Evolutionary conservation across 1,139 yeast genomes (phyloP), one percentile per base, ranked within the genome.

Genomic region (Yamadazyma atlantica): DNA sequence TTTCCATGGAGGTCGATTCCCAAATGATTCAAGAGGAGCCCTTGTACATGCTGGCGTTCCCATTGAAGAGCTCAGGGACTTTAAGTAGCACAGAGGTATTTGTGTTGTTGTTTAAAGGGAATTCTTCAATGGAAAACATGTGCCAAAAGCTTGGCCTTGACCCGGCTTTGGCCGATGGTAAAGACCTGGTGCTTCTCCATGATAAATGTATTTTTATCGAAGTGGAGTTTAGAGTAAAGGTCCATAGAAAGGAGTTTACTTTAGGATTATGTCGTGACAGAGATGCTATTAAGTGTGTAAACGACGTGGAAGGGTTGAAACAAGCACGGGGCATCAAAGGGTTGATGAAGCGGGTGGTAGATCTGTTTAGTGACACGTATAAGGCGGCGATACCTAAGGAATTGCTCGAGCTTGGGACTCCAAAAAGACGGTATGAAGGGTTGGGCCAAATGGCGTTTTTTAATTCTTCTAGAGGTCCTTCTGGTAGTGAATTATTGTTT

Each of bases 401-500:
- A 16, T 5, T 28, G 4, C n/a, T 16, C 15, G 5, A 10, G 5
- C 7, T 13, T 28, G 7, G 30, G 10, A 16, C 9, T 8, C 9
- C 8, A 4, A 28, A 15, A 12, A 28, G 21, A 16, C 15, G 12
- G 16, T 28, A 28, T 28, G 30, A 28, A 28, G 30, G 21, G 12
- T 9, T 28, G 11, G 12, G 30, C 16, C 19, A n/a, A 16, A 16
- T 28, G 19, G 9, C 16, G 8, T 28, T 28, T 21, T 28, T 28
- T n/a, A 28, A 28, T 14, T 6, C 30, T 15, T 28, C 30, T 16
- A 19, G 30, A 3, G 30, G 13, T 16, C 30, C 30, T 10, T 15
- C n/a, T 28, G 30, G 30, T 9, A 28, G 21, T 16, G 30, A 15
- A 4, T 28, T 28, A n/a, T 28, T 28, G 17, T 28, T 28, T 16